These are phyloP conservation scores for Penstemon davidsonii DNA, from an alignment of 257 asterid species.

Conservation along the genomic window DNA sequence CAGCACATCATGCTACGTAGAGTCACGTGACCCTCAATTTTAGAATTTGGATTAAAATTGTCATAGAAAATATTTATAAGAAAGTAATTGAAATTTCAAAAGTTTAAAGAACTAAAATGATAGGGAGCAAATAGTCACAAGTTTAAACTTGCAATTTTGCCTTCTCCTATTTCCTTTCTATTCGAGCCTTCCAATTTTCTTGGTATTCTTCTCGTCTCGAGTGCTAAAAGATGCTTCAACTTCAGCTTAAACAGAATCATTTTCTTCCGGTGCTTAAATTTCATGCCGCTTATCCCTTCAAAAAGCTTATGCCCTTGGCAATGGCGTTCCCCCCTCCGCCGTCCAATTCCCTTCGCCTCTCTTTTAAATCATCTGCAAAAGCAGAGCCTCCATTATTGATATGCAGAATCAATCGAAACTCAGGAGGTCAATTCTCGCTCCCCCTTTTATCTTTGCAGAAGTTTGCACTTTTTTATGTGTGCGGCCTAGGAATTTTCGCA, in stretches of 20 bases:
- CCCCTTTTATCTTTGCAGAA: conserved; percentile 3
- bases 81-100: too few species aligned
- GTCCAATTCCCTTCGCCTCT: conserved; percentile 16
- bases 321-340: conserved; percentile 18
- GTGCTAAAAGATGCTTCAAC: conserved; percentile 32
- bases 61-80: too few species aligned
- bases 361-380: conserved; percentile 25
- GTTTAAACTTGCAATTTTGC: background rate
- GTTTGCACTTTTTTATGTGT: background rate
- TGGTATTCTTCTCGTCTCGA: too few species aligned
- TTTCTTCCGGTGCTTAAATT: conserved; percentile 26
- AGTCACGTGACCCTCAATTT: too few species aligned
- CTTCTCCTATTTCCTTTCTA: background rate
- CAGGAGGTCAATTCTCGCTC: conserved; percentile 45
- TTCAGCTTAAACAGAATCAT: conserved; percentile 33
- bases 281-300: conserved; percentile 26
- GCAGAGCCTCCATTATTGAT: conserved; percentile 25
- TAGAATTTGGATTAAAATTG: too few species aligned
- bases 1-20: too few species aligned
- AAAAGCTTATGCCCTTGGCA: conserved; percentile 31
- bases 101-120: too few species aligned
- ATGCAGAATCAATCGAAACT: conserved; percentile 41
- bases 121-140: too few species aligned
- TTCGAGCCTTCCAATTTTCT: conserved; percentile 12
- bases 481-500: conserved; percentile 27